Evolutionary conservation across 306 rosid species (phyloP).

Genomic region (Coriaria nepalensis): DNA sequence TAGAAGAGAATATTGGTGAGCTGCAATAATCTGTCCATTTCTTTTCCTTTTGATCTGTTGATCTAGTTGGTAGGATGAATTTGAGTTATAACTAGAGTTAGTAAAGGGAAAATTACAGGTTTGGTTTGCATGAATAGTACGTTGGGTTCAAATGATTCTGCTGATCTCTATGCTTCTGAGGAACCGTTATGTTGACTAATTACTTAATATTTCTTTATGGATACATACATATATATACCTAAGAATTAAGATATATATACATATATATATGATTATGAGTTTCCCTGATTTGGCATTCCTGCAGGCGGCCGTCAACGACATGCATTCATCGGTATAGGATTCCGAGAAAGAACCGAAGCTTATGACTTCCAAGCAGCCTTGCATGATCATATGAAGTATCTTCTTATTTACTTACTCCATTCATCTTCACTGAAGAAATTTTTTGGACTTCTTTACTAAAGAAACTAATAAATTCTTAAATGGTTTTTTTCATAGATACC

Average conservation of each 20-base stretch:
- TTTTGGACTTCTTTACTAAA: neutral
- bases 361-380: conserved; percentile 97
- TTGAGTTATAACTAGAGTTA: too few relatives aligned
- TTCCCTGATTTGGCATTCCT: conserved; percentile 12
- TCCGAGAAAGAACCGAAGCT: conserved; percentile 93
- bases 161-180: too few relatives aligned
- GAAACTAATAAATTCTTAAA: conserved; percentile 11
- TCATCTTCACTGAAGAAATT: neutral
- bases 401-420: conserved; percentile 17
- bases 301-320: conserved; percentile 87
- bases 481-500: conserved; percentile 38
- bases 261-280: neutral
- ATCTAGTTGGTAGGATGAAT: neutral
- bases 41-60: conserved; percentile 3
- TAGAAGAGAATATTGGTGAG: conserved; percentile 96
- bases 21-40: conserved; percentile 9
- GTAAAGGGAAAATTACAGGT: too few relatives aligned
- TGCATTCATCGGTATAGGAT: conserved; percentile 93
- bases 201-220: too few relatives aligned
- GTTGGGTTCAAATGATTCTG: too few relatives aligned
- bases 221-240: too few relatives aligned
- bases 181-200: too few relatives aligned
- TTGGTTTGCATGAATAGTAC: too few relatives aligned
- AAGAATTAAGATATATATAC: too few relatives aligned
- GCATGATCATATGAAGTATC: conserved; percentile 91